Conservation (phyloP, 306 rosid species). For the Cucurbita pepo region DNA sequence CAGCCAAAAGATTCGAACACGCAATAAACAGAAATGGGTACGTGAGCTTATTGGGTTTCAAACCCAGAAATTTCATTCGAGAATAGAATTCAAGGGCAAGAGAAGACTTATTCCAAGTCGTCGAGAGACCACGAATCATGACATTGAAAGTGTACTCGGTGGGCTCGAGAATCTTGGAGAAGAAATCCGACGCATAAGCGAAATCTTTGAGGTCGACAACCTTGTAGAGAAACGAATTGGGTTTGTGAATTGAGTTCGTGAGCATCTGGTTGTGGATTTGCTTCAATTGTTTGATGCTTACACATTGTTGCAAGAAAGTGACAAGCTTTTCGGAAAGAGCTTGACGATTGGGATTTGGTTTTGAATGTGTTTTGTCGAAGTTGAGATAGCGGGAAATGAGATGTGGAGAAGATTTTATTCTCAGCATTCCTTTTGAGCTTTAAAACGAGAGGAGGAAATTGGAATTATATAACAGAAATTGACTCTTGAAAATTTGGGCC, state of each 20-base stretch:
- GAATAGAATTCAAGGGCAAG: constrained; percentile 37
- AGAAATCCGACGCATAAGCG: constrained; percentile 36
- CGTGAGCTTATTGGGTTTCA: constrained; percentile 43
- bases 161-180: constrained; percentile 40
- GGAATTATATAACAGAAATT: background rate
- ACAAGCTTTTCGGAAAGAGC: constrained; percentile 15
- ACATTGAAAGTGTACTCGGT: constrained; percentile 62
- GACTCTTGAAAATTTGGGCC: background rate
- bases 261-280: constrained; percentile 68
- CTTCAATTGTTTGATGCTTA: constrained; percentile 21
- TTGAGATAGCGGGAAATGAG: constrained; percentile 13
- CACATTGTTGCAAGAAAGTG: constrained; percentile 30
- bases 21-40: constrained; percentile 76
- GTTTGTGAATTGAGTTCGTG: constrained; percentile 36
- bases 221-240: constrained; percentile 51
- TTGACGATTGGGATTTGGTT: background rate
- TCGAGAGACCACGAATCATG: constrained; percentile 75
- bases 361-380: background rate
- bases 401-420: constrained; percentile 3
- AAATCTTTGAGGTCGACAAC: constrained; percentile 38
- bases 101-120: constrained; percentile 47
- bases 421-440: constrained; percentile 6
- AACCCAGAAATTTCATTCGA: constrained; percentile 33
- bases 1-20: constrained; percentile 36
- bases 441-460: background rate